Conservation (phyloP, 257 asterid genomes). For the Solanum corneliomulleri region DNA sequence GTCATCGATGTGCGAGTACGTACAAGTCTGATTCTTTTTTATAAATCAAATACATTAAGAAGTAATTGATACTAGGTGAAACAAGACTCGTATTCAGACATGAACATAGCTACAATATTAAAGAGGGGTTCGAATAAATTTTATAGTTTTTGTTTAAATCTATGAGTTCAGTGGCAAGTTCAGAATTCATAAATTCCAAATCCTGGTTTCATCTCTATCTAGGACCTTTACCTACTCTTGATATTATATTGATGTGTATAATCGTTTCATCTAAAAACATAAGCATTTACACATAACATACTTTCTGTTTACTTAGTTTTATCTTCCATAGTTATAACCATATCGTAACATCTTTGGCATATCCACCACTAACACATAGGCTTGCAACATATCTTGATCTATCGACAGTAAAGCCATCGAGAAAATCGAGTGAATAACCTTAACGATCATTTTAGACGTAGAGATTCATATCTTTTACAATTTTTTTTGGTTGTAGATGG, state of each 20-base stretch:
- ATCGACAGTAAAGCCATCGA: background rate
- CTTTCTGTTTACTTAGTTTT: background rate
- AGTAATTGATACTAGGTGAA: background rate
- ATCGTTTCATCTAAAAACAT: background rate
- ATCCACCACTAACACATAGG: background rate
- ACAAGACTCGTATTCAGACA: background rate
- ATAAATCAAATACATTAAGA: background rate
- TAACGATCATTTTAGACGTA: background rate
- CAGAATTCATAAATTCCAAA: background rate
- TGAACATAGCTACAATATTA: background rate
- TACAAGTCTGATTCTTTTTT: background rate
- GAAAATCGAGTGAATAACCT: background rate
- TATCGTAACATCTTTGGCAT: background rate
- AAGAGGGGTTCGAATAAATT: background rate
- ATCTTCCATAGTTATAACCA: background rate
- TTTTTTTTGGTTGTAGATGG: background rate
- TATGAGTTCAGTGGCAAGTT: background rate
- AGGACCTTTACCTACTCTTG: background rate
- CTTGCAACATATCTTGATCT: background rate
- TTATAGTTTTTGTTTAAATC: background rate
- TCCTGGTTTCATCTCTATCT: accelerated
- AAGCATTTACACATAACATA: background rate
- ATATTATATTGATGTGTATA: background rate
- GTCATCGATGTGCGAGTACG: background rate
- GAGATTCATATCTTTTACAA: background rate